Evolutionary conservation across 225 moss, liverwort and hornwort genomes (phyloP), one percentile per base, ranked within the genome.

Genomic region (Thuidium tamariscinum): DNA sequence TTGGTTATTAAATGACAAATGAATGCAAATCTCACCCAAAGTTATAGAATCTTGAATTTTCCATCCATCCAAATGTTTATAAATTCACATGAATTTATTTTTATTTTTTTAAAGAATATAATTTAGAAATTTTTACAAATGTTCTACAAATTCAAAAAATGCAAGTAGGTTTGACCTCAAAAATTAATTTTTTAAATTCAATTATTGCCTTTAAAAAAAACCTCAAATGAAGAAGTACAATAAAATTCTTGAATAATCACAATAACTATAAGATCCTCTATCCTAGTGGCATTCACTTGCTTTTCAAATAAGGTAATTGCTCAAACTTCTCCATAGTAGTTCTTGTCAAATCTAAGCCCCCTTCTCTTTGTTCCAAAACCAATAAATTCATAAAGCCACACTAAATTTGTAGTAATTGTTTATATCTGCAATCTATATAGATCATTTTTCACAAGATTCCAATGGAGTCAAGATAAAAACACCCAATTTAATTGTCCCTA

Each of bases 281-380:
- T 7, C 23, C 4, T 39, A 13, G 6, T 13, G 2, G 14, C 14
- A 68, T 0, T 68, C 0, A 2, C 39, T 68, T 0, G 2, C 23
- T 4, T 69, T 41, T 41, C 13, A 41, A 41, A 0, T 41, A 8
- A 25, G 7, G 2, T 39, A 41, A 41, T 14, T 41, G 8, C 0
- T 37, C 13, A 69, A 41, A 41, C 14, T 69, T 23, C 15, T 1
- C 41, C 1, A 23, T 0, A 0, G 4, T 25, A 25, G 4, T 25
- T 13, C 25, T 0, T 15, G 0, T 69, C 1, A 25, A 41, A 23
- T 69, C 13, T 14, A 69, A 69, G 22, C 14, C 8, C 8, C 4
- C 4, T 39, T 14, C 8, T 5, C 0, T 41, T 11, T 41, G 4
- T 39, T 36, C 2, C 0, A 23, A 0, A 41, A 1, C 14, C 25